Evolutionary conservation across 805 yeast species (phyloP), one percentile per base, ranked within the genome.

Genomic region (Soucietia sequanensis): DNA sequence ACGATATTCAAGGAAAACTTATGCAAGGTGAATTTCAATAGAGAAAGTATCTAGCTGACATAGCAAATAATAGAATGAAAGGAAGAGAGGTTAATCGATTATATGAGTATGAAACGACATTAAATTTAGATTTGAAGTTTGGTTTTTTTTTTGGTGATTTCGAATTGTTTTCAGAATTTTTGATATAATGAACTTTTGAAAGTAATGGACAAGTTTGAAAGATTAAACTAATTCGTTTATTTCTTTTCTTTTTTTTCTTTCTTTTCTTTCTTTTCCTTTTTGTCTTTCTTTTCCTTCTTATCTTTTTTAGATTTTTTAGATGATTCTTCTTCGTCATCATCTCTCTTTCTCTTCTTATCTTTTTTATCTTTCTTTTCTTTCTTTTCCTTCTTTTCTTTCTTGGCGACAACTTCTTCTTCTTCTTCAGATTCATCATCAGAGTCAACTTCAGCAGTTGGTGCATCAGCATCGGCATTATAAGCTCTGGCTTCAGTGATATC

Each of bases 401-500:
- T 60, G 37, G 44, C 45, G 44, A 52, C 51, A 36, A 50, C 52
- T 45, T 58, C 56, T 50, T 58, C 56, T 30, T 49, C 47, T 4
- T 38, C 47, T 21, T 39, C 53, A 21, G 43, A 42, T 19, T 45
- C 61, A 29, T 43, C 52, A 36, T 46, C 54, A 23, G 61, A 53
- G 41, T 52, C 65, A 31, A 65, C 62, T 4, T 43, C 49, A 10
- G 52, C 61, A 35, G 43, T 47, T 30, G 79, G 76, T 36, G 90
- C 78, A 61, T 95, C 99, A 30, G 97, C 98, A 60, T 90, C 98
- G 26, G 87, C 95, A 57, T 91, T 93, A 70, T 93, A 93, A 38
- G 91, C 85, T 62, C 83, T 75, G 33, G 91, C 81, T 60, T 87
- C 91, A 35, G 87, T 68, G 50, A 91, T 76, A 43, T 85, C 95